Conservation (phyloP, 257 asterid genomes). For the Penstemon eatonii region DNA sequence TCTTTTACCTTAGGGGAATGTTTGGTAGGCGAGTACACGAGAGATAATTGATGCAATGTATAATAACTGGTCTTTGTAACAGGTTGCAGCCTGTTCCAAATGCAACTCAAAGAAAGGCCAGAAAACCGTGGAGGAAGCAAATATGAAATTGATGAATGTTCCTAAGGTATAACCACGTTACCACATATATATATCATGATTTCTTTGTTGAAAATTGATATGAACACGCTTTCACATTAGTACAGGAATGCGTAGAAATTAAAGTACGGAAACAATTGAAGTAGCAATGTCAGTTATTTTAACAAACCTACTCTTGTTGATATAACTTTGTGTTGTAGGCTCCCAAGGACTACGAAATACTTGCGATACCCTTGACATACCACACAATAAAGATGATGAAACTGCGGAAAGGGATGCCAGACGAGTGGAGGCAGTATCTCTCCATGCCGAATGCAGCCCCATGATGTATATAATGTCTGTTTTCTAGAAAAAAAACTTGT, state of each 20-base stretch:
- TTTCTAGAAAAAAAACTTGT: too few relatives aligned
- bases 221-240: not conserved
- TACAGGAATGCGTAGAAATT: not conserved
- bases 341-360: constrained; percentile 73
- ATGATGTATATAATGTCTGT: constrained; percentile 15
- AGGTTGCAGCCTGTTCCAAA: constrained; percentile 85
- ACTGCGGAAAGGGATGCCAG: constrained; percentile 68
- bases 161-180: constrained; percentile 61
- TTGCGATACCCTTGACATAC: constrained; percentile 76
- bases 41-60: not conserved
- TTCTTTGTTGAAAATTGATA: not conserved
- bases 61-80: constrained; percentile 28
- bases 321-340: constrained; percentile 43
- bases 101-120: constrained; percentile 92
- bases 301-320: not conserved
- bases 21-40: not conserved
- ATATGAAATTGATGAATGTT: constrained; percentile 67
- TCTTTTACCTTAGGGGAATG: not conserved
- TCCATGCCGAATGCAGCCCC: constrained; percentile 57
- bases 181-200: too few relatives aligned
- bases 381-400: constrained; percentile 62
- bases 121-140: constrained; percentile 76
- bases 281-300: not conserved
- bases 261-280: not conserved
- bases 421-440: constrained; percentile 84